Base-by-base conservation (phyloP, 2,329 filamentous ascomycete species). In the Neopestalotiopsis sp. region DNA sequence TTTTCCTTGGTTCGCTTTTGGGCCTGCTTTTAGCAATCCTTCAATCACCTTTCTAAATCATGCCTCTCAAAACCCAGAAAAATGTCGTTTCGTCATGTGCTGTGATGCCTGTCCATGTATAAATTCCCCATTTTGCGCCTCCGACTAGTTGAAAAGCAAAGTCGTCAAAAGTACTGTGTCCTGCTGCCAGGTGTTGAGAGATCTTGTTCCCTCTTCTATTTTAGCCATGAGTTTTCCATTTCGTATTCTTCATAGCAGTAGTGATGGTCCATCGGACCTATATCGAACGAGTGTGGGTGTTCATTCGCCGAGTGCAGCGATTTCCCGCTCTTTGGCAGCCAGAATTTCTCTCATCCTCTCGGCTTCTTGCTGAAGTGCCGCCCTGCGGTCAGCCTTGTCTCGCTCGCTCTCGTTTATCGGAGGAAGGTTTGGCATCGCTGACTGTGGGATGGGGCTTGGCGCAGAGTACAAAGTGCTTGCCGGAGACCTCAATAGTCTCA, bases 321-420 rank as follows among this genome's bases (percentile, higher is more conserved):
- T 81, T 75, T 95, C 92, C 61, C 89, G 85, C 79, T 95, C 92
- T 75, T 94, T 95, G 13, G 89, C 91, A 10, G 89, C 86, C 38
- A 95, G 83, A 78, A 92, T 84, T 77, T 91, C 89, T 49, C 92
- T 87, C 90, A 96, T 96, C 66, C 85, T 85, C 75, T 95, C 92
- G 0, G 92, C 90, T 78, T 97, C 93, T 30, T 89, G 85, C 76
- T 91, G 87, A 63, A 97, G 81, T 62, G 90, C 87, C 9, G 88
- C 88, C 63, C 91, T 86, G 67, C 90, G 86, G 72, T 92, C 91
- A 4, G 86, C 85, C 73, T 88, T 91, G 7, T 83, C 76, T 14
- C 82, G 82, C 38, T 88, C 87, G n/a, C 78, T 80, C 38, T 89
- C 85, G 38, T 72, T 70, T 67, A 73, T 73, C 14, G 76, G 72